Evolutionary conservation across 2,329 filamentous ascomycete genomes (phyloP), one percentile per base, ranked within the genome.

Genomic region (Chrysoporthe cubensis): DNA sequence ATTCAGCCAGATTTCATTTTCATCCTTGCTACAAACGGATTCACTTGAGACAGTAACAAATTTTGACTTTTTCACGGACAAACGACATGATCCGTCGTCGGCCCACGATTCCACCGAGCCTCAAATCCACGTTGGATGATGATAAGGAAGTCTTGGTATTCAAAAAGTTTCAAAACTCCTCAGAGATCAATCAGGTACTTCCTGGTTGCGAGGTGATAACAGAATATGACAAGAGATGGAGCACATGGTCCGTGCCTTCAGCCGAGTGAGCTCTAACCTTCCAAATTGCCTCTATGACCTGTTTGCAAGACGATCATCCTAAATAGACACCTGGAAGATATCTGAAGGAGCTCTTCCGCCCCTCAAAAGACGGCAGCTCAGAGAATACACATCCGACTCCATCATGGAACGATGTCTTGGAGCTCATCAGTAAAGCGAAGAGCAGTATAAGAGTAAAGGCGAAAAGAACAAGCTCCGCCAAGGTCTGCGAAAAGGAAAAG

Each of bases 361-460:
- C 18, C 5, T 21, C 44, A 8, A 18, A 48, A 7, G 44, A 48
- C 18, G 16, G 40, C 13, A 26, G 57, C 21, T n/a, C 57, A 21
- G 40, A 11, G 37, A 11, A 44, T 7, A 46, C 57, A 21, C 34
- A 43, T 26, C 6, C 57, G n/a, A 21, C 40, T 4, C 34, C 34
- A 40, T 60, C 57, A 14, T 60, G 57, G 57, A n/a, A 60, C 9
- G 57, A 43, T 42, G 57, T 60, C 6, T 16, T 60, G 57, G 37
- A 60, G 37, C 16, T 60, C 18, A 60, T 60, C 7, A 16, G 42
- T 14, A 42, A 60, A 8, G 57, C 16, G 57, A 60, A 26, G 57
- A 37, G 18, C 16, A 16, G 37, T 60, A 60, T n/a, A 44, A 42
- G 34, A 7, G 11, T n/a, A 43, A 44, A 16, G 57, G 57, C 7